Evolutionary conservation across 202 grass and related monocot species (phyloP), one percentile per base, ranked within the genome.

Genomic region (Thinopyrum obtusiflorum): DNA sequence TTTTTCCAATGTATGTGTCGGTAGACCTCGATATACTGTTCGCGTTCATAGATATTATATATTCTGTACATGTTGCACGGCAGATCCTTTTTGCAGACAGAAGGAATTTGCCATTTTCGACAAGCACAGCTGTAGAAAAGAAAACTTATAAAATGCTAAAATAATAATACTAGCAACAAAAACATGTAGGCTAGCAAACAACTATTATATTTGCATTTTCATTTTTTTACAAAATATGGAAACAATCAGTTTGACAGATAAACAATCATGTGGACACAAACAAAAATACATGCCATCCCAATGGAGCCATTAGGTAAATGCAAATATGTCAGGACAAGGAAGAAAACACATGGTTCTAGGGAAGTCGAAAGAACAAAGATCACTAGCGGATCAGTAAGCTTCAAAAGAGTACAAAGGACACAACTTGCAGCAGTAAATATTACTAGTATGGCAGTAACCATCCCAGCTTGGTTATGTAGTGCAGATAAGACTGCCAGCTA

Each of bases 41-140:
- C 70, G 88, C 73, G 21, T 94, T 89, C 91, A 87, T 91, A 17
- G 95, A 95, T 69, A 98, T 94, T 44, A 84, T 85, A 84, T 98
- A 98, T 82, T 98, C 95, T 61, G 95, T 95, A 80, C 78, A 95
- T 65, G 95, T 95, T 82, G 93, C 60, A 28, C 80, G 86, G 10
- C 82, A 76, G 18, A 68, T 95, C 78, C 95, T 90, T 95, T 98
- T 98, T 39, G 95, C 95, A 42, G 95, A 95, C 29, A 98, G 82
- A 83, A 98, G 91, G 84, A 98, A 95, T 68, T 98, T 98, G 11
- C 93, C 93, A 89, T 92, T 93, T 82, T 98, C 95, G 6, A 83
- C 88, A 86, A 92, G 89, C 31, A 95, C 88, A 37, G 93, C 95
- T 98, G 88, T 29, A 81, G 81, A 93, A 24, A 82, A 11, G 84